Percentiles rank a stretch among this genome's conserved stretches.
Conservation (phyloP, 2,329 filamentous ascomycete species). For the Pyricularia pennisetigena region DNA sequence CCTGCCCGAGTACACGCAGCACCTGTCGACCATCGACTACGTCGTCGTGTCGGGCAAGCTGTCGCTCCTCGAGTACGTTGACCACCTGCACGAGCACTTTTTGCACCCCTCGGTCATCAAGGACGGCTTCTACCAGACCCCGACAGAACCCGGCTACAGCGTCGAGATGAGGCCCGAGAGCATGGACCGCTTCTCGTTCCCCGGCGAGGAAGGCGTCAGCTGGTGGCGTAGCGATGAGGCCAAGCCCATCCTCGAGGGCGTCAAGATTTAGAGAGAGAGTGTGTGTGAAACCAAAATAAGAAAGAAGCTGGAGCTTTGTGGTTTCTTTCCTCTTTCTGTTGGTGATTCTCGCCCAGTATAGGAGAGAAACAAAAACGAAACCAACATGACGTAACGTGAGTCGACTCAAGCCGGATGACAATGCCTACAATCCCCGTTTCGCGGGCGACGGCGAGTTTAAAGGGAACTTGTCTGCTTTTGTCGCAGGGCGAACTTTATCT, state of each 20-base stretch:
- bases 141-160: conserved; percentile 73
- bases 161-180: conserved; percentile 89
- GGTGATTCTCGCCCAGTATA: neutral
- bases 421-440: neutral
- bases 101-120: conserved; percentile 69
- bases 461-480: neutral
- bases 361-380: neutral
- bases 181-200: conserved; percentile 72
- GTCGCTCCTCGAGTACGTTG: conserved; percentile 81
- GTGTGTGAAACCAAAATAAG: too few species aligned
- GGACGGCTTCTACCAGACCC: conserved; percentile 82
- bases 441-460: neutral
- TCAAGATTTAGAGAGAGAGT: conserved; percentile 34
- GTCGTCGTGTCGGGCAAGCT: conserved; percentile 75
- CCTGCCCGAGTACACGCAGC: conserved; percentile 88
- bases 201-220: conserved; percentile 65
- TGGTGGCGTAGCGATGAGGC: conserved; percentile 83
- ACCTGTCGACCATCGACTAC: conserved; percentile 87
- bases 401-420: conserved; percentile 5
- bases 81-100: conserved; percentile 91
- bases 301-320: too few species aligned
- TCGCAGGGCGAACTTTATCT: neutral
- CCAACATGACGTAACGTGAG: too few species aligned
- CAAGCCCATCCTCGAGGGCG: conserved; percentile 58
- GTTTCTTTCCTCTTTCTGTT: neutral